Evolutionary conservation across 495 filamentous ascomycete species (phyloP), one percentile per base, ranked within the genome.

Genomic region (Podospora pseudocomata): DNA sequence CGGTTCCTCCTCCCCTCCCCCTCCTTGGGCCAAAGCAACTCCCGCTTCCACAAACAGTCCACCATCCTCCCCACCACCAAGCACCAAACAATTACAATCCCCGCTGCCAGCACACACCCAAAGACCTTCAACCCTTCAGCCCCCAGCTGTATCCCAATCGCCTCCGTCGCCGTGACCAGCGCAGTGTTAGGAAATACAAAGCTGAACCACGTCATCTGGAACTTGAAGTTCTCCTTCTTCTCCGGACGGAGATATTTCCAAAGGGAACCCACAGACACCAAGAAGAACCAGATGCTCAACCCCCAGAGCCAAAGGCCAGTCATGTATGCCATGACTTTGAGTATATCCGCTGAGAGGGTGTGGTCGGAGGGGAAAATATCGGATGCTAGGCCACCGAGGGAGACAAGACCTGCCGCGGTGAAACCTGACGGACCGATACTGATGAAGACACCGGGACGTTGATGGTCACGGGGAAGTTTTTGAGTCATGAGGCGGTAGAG

Each of bases 401-500:
- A 72, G 26, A 84, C 83, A 77, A 60, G 66, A 19, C 30, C 16
- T 16, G 90, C 84, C 4, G 90, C 90, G 0, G 92, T 96, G 75
- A 96, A 96, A 4, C 86, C 91, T 58, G 84, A 86, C 0, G 92
- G 92, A 5, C 92, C 92, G 53, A 96, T 90, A 3, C 86, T 90
- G 60, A 95, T 92, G 70, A 95, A 95, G 71, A 95, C 92, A 60
- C 90, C 92, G 0, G 92, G 92, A 16, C 92, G 85, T 53, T 91
- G 83, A 62, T 82, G 86, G 74, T 93, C 92, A 67, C 86, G 85
- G 4, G 92, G 92, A 0, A 96, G 84, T 76, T 96, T 96, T 71
- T 95, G 91, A 0, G 92, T 94, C 92, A 96, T 96, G 56, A 96
- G 84, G 53, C 92, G 86, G 75, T 95, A 95, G 53, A 96, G 86